Conservation (phyloP, 495 filamentous ascomycete genomes). For the Lepidopterella palustris region DNA sequence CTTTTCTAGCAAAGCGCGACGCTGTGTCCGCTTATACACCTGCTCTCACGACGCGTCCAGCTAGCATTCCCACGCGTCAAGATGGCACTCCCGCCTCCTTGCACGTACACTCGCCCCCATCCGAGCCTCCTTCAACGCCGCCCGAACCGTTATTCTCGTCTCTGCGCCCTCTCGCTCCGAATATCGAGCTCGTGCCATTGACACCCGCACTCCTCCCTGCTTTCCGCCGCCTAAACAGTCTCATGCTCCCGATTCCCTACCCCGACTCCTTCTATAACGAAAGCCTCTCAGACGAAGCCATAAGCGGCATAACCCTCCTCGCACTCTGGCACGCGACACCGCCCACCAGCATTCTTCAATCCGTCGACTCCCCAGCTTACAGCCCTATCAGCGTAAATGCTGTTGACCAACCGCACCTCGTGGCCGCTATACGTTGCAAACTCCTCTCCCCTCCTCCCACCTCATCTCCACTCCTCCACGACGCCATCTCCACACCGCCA, state of each 20-base stretch:
- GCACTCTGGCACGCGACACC: conserved; percentile 56
- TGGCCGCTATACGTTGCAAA: conserved; percentile 57
- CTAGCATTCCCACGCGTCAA: too few relatives aligned
- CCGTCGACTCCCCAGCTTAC: not conserved
- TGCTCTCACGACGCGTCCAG: too few relatives aligned
- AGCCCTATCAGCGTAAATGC: conserved; percentile 4
- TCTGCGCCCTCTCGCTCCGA: conserved; percentile 29
- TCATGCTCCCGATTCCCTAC: conserved; percentile 84
- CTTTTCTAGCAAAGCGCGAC: conserved; percentile 19
- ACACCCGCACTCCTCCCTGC: conserved; percentile 53
- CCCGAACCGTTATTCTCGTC: too few relatives aligned
- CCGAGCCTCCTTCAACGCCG: conserved; percentile 9
- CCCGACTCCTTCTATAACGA: conserved; percentile 79
- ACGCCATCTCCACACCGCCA: conserved; percentile 57
- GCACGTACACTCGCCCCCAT: conserved; percentile 20
- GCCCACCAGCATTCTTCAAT: conserved; percentile 29
- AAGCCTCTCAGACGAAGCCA: conserved; percentile 58
- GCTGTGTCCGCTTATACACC: not conserved
- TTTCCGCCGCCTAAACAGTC: conserved; percentile 71
- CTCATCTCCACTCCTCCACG: conserved; percentile 59
- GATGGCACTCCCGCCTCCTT: conserved; percentile 2
- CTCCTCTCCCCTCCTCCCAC: not conserved
- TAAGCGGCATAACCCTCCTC: conserved; percentile 67
- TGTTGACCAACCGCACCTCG: conserved; percentile 39
- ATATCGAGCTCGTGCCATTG: conserved; percentile 31